A percentile compares a stretch with the other conserved stretches of the same genome.
phyloP scores from a whole-genome alignment of 495 filamentous ascomycete genomes.

The Penicillium chermesinum region DNA sequence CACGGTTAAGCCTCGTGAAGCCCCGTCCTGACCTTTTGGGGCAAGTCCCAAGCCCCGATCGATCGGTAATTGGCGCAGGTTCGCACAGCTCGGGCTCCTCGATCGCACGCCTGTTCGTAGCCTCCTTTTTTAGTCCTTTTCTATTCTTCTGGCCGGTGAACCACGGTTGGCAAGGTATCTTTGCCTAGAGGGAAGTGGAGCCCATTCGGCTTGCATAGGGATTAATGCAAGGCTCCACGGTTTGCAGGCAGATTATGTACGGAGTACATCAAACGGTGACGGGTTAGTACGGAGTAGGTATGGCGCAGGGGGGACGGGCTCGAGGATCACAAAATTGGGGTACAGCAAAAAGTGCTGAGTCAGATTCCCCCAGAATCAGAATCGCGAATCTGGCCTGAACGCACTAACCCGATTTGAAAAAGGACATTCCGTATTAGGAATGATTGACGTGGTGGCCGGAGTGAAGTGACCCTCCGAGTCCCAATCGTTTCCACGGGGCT shows the following conservation, averaged over 20 bases:
- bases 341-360: too few relatives aligned
- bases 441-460: neutral
- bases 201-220: neutral
- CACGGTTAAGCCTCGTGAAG: neutral
- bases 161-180: conserved; percentile 1
- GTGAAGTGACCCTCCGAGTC: neutral
- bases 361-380: too few relatives aligned
- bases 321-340: too few relatives aligned
- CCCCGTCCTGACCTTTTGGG: neutral
- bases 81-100: too few relatives aligned
- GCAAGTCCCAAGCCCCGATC: neutral
- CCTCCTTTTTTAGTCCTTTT: too few relatives aligned
- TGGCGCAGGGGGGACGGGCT: too few relatives aligned
- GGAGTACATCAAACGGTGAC: too few relatives aligned
- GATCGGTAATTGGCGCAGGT: neutral
- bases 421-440: neutral
- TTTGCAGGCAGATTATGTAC: too few relatives aligned
- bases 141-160: neutral
- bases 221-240: too few relatives aligned
- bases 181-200: conserved; percentile 1
- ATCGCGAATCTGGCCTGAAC: too few relatives aligned
- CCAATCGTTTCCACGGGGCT: conserved; percentile 10
- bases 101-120: conserved; percentile 4
- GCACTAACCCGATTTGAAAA: too few relatives aligned
- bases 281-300: too few relatives aligned